Evolutionary conservation across 495 filamentous ascomycete genomes (phyloP), one percentile per base, ranked within the genome.

Genomic region (Aspergillus biplanus): DNA sequence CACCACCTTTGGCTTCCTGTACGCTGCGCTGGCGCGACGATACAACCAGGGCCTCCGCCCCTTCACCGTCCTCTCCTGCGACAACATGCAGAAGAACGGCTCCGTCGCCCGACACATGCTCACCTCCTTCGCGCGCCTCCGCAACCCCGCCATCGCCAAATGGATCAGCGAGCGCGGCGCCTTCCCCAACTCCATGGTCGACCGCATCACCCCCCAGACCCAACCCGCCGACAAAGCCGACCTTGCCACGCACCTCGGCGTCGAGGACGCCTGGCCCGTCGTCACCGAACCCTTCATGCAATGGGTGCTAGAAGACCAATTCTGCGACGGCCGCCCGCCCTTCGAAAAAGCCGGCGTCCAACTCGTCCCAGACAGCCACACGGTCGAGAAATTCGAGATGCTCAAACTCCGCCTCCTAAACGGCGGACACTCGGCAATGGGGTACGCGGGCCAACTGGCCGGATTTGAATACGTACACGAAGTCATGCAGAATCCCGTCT

Each of bases 31-130:
- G 47, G 74, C 69, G 6, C 73, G 74, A 4, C 79, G 79, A 49
- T 66, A 75, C 56, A 50, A 72, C 62, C 67, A 75, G 44, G 79
- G 79, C 5, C 74, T 80, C 46, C 75, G 74, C 48, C 79, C 79
- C 31, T 82, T 82, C 70, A 82, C 79, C 62, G 78, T 81, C 49
- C 71, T 82, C 73, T 82, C 79, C 7, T 82, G 79, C 62, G 79
- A 82, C 61, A 82, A 82, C 68, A 82, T 82, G 79, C 76, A 81
- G 71, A 80, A 80, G 71, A 82, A 82, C 67, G 79, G 79, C 31
- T 69, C 78, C 61, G 81, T 82, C 71, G 76, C 77, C 5, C 78
- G 79, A 52, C 70, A 80, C 65, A 82, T 82, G 79, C 78, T 82
- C 52, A 66, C 71, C 53, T 80, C 78, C 3, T 82, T 82, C 59